phyloP scores from a whole-genome alignment of 2,329 filamentous ascomycete species.

The Sporothrix phasma region DNA sequence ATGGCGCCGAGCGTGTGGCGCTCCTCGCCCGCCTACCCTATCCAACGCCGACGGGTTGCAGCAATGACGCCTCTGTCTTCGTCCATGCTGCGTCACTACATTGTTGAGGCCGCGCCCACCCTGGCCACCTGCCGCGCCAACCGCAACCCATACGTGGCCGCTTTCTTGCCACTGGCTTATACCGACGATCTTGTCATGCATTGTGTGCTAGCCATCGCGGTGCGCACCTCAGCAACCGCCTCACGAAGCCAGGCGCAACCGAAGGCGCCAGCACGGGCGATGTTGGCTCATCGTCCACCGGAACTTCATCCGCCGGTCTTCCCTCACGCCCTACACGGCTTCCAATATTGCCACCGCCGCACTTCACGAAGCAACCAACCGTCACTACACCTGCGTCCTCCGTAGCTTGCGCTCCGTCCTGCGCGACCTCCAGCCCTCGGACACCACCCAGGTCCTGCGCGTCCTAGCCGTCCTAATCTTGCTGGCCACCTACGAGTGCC shows the following conservation, averaged over 20 bases:
- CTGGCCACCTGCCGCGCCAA: conserved; percentile 12
- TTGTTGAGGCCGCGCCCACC: conserved; percentile 13
- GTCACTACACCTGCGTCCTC: conserved; percentile 19
- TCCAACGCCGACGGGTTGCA: conserved; percentile 6
- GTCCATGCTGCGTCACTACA: conserved; percentile 18
- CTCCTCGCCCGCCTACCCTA: neutral
- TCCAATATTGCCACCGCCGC: conserved; percentile 8
- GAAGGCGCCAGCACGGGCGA: neutral
- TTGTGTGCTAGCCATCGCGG: conserved; percentile 19
- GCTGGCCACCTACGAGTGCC: conserved; percentile 17
- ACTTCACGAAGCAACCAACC: conserved; percentile 17
- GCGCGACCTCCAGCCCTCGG: conserved; percentile 14
- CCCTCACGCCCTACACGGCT: neutral
- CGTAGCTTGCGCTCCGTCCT: conserved; percentile 17
- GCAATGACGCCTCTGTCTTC: conserved; percentile 18
- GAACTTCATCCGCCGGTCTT: neutral
- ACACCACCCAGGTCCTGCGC: conserved; percentile 17
- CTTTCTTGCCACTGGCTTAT: conserved; percentile 20
- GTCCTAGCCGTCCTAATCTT: conserved; percentile 17
- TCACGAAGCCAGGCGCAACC: neutral
- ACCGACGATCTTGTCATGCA: conserved; percentile 22
- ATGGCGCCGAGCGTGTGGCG: neutral
- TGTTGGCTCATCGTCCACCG: neutral
- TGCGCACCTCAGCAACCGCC: conserved; percentile 13
- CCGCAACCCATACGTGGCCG: conserved; percentile 17